Base-by-base conservation (phyloP, 1,139 yeast genomes). In the Blastobotrys indianensis region DNA sequence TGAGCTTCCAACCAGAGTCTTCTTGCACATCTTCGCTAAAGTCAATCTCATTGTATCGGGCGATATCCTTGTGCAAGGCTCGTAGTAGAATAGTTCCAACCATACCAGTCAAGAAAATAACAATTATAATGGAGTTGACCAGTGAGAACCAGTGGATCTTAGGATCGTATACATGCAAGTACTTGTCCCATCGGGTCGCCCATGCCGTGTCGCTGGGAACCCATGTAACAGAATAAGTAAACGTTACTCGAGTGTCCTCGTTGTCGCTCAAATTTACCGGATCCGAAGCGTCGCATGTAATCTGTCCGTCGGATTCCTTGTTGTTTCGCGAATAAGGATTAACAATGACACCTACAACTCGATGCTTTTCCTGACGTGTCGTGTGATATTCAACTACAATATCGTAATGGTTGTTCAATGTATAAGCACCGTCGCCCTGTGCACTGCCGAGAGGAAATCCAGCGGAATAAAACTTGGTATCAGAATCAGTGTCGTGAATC, bases 161-260 rank as follows among this genome's bases (percentile, higher is more conserved):
- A 46, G 97, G 94, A 63, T 87, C 95, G 62, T 82, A 84, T 32
- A 85, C 94, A 60, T 87, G 95, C 60, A 92, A 75, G 64, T 92
- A 92, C 65, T 87, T 86, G 65, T 92, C 98, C 99, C 99, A 92
- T 70, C 99, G 81, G 1, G 97, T 92, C 30, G 97, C 97, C 98
- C 97, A 92, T 9, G 82, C 80, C 11, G 94, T 85, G 11, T 69
- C 70, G 12, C 94, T 83, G 48, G 76, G 75, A 29, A 69, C 65
- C 74, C 92, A 92, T 32, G 64, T 67, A 30, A 82, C 83, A 2
- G 84, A 77, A 60, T 82, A 82, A 15, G 84, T 72, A 65, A 77
- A 82, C 4, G 69, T 61, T 32, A 80, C 83, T 10, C 69, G 71
- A 16, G 54, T 54, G 33, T 57, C 57, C 10, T 59, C 61, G 12